A percentile compares a stretch with the other conserved stretches of the same genome.
phyloP scores from a whole-genome alignment of 306 rosid species.

The Prunus mira region DNA sequence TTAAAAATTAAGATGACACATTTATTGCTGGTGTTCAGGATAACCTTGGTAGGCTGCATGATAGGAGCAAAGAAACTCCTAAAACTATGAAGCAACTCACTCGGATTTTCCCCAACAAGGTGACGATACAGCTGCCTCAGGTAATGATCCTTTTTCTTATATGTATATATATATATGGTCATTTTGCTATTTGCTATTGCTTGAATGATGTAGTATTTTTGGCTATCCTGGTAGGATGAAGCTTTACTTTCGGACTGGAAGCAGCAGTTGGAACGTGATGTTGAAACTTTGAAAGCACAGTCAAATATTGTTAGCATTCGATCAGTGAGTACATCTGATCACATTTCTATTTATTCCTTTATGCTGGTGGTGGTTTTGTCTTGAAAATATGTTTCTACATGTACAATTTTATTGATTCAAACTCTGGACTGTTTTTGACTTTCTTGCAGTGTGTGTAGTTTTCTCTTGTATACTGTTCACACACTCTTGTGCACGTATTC shows the following conservation, averaged over 20 bases:
- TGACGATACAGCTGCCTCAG: constrained; percentile 82
- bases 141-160: constrained; percentile 34
- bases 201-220: not conserved
- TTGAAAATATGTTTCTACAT: no score
- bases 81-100: constrained; percentile 76
- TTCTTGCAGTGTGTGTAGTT: not conserved
- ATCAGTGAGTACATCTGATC: constrained; percentile 52
- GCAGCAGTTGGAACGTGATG: constrained; percentile 76
- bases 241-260: constrained; percentile 79
- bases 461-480: not conserved
- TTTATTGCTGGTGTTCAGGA: constrained; percentile 49
- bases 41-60: constrained; percentile 73
- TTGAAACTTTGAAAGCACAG: constrained; percentile 80
- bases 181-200: constrained; percentile 10
- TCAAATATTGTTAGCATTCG: constrained; percentile 69
- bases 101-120: constrained; percentile 88
- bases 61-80: constrained; percentile 79
- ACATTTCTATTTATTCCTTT: not conserved
- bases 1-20: constrained; percentile 10
- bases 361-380: not conserved
- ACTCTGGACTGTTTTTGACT: not conserved
- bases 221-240: constrained; percentile 56
- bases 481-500: not conserved
- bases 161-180: not conserved
- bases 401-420: not conserved